Percentiles rank a stretch among this genome's conserved stretches.
phyloP scores from a whole-genome alignment of 2,329 filamentous ascomycete species.

The Blastomyces silverae region DNA sequence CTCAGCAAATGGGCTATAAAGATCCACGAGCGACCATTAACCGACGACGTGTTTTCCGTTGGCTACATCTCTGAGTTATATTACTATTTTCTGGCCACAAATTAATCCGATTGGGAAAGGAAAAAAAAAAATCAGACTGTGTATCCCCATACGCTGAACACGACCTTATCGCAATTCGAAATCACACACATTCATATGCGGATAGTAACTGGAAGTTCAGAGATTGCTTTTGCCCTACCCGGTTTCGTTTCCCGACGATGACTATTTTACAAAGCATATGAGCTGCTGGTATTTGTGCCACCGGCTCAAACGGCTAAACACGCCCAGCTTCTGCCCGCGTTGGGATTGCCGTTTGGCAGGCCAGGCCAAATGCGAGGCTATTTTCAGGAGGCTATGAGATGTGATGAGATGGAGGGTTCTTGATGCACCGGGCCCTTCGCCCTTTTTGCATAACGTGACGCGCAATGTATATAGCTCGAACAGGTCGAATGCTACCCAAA shows the following conservation, averaged over 20 bases:
- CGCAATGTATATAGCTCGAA: background rate
- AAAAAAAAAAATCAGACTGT: too few relatives aligned
- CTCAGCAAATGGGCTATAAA: background rate
- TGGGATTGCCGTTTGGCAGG: background rate
- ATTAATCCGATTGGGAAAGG: background rate
- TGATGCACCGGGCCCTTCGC: background rate
- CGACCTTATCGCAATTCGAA: background rate
- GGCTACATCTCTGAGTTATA: background rate
- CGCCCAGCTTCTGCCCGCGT: background rate
- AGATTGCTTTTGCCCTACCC: background rate
- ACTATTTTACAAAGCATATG: background rate
- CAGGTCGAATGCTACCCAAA: background rate
- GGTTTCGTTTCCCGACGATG: background rate
- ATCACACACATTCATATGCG: background rate
- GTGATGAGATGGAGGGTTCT: background rate
- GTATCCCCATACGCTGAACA: background rate
- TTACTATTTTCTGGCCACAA: background rate
- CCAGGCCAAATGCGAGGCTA: background rate
- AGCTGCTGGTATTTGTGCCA: background rate
- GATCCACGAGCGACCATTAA: background rate
- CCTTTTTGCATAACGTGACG: background rate
- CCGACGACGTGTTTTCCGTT: background rate
- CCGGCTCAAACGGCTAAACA: background rate
- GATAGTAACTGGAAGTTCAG: slow-evolving; percentile 2
- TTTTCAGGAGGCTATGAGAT: background rate